Percentiles rank a stretch among this genome's conserved stretches.
Conservation (phyloP, 2,329 filamentous ascomycete species). For the Hymenoscyphus occultus region DNA sequence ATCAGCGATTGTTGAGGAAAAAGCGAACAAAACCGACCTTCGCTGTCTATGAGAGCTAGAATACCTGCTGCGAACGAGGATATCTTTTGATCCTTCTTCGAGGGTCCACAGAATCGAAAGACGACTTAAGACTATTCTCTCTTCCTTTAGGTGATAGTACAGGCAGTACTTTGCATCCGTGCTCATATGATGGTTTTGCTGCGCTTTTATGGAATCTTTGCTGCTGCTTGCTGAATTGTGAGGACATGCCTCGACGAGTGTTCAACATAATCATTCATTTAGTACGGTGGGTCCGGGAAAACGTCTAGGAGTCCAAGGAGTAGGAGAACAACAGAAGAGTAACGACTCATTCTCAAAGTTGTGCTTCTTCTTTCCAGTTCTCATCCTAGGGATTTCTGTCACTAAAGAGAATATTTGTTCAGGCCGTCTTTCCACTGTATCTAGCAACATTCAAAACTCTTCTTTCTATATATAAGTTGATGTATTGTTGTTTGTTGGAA, state of each 20-base stretch:
- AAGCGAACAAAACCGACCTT: not conserved
- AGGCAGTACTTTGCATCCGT: not conserved
- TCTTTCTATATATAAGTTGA: too few species aligned
- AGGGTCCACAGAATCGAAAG: not conserved
- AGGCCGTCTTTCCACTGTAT: too few species aligned
- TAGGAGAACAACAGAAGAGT: not conserved
- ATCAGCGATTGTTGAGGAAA: not conserved
- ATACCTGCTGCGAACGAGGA: not conserved
- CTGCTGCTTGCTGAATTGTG: not conserved
- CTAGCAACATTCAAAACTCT: too few species aligned
- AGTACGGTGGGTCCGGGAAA: not conserved
- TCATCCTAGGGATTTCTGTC: not conserved
- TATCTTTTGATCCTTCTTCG: not conserved
- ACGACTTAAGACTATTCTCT: not conserved
- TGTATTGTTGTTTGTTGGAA: too few species aligned
- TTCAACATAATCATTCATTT: not conserved
- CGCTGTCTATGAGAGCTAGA: not conserved
- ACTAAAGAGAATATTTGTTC: too few species aligned
- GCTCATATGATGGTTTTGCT: not conserved
- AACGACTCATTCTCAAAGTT: not conserved
- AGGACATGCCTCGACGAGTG: not conserved
- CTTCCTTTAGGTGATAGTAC: not conserved
- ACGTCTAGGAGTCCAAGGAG: not conserved
- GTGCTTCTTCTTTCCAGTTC: not conserved
- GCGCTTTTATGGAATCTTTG: not conserved